Conservation (phyloP, 768 basidiomycete species). For the Boletus rufocinnamomeus region DNA sequence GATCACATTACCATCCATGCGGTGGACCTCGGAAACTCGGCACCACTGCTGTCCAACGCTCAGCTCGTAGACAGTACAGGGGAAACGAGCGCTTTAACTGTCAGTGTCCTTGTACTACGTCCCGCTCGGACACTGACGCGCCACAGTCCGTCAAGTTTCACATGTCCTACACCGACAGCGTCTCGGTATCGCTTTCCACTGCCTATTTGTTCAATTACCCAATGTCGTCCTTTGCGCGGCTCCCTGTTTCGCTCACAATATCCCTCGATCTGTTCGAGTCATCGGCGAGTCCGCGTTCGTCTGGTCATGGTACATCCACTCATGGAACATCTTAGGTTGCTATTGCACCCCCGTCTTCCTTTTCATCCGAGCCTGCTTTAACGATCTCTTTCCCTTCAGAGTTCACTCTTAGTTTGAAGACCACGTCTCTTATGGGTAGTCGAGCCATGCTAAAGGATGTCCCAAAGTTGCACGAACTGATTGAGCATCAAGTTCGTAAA, state of each 20-base stretch:
- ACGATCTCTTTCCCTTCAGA: constrained; percentile 78
- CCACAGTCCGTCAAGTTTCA: constrained; percentile 79
- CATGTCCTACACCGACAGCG: constrained; percentile 77
- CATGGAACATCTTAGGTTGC: constrained; percentile 47
- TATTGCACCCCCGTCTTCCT: constrained; percentile 59
- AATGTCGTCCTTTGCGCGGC: constrained; percentile 76
- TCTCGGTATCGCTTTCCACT: constrained; percentile 82
- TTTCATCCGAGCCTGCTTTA: constrained; percentile 58
- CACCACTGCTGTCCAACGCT: constrained; percentile 76
- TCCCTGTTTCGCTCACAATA: constrained; percentile 80
- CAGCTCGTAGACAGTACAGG: constrained; percentile 39
- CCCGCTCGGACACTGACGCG: constrained; percentile 17
- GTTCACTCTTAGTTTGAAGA: constrained; percentile 84
- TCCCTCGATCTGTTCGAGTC: constrained; percentile 75
- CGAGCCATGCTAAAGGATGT: constrained; percentile 98
- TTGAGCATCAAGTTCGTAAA: constrained; percentile 79
- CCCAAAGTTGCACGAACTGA: constrained; percentile 94
- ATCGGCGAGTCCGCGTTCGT: constrained; percentile 44
- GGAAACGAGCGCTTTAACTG: constrained; percentile 29
- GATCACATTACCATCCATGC: constrained; percentile 86
- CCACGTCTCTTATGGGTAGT: constrained; percentile 91
- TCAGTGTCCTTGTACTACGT: constrained; percentile 22
- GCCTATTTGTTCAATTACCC: constrained; percentile 86
- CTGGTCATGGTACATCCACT: neutral
- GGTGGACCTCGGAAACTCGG: constrained; percentile 78